Percentiles rank a stretch among this genome's conserved stretches.
Evolutionary conservation across 2,329 filamentous ascomycete species (phyloP).

Genomic region (Cadophora gregata): DNA sequence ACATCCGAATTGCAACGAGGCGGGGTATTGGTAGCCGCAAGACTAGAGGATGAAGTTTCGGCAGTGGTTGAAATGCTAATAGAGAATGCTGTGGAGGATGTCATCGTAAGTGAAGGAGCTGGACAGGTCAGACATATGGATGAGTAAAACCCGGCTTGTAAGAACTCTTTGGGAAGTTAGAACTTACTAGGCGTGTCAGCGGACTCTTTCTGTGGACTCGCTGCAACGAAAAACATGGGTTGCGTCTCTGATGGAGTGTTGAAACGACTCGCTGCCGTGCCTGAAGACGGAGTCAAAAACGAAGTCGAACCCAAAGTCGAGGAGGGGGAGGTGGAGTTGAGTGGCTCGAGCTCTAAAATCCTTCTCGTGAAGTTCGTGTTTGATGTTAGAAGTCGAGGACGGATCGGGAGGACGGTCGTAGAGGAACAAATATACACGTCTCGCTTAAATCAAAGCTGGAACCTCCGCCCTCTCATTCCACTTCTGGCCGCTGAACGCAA

Average conservation of each 20-base stretch:
- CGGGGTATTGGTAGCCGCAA: not conserved
- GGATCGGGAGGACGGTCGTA: not conserved
- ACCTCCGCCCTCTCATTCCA: not conserved
- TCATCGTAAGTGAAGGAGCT: not conserved
- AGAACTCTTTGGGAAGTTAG: not conserved
- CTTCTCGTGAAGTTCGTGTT: not conserved
- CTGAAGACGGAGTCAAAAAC: too few species aligned
- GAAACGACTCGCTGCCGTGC: too few species aligned
- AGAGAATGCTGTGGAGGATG: not conserved
- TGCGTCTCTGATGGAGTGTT: too few species aligned
- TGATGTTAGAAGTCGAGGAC: not conserved
- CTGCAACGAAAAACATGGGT: too few species aligned
- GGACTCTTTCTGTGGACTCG: too few species aligned
- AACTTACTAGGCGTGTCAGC: not conserved
- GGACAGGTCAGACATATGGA: not conserved
- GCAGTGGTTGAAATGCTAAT: not conserved
- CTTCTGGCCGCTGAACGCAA: not conserved
- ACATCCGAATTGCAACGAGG: too few species aligned
- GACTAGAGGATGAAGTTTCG: not conserved
- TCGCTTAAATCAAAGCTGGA: not conserved
- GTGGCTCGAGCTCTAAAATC: not conserved
- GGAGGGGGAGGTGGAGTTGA: too few species aligned
- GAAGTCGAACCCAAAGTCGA: too few species aligned
- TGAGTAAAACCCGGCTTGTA: too few species aligned
- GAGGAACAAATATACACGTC: not conserved